Percentiles rank a stretch among this genome's conserved stretches.
Evolutionary conservation across 2,329 filamentous ascomycete genomes (phyloP).

Genomic region (Davidsoniella eucalypti): DNA sequence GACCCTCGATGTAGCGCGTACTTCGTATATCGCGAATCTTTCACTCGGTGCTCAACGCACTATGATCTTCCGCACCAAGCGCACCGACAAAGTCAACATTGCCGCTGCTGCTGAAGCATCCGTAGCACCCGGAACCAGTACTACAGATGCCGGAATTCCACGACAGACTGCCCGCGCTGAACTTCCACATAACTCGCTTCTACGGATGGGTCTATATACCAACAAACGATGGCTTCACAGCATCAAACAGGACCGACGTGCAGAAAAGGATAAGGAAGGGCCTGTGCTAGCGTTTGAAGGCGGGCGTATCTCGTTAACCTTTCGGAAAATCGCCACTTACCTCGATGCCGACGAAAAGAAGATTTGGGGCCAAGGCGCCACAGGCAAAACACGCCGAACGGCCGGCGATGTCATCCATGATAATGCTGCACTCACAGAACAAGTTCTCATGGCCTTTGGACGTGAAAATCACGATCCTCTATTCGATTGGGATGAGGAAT

Average conservation of each 20-base stretch:
- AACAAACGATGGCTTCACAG: constrained; percentile 82
- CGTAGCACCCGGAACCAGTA: constrained; percentile 21
- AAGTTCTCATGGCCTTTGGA: constrained; percentile 65
- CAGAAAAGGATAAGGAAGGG: constrained; percentile 44
- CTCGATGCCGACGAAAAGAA: constrained; percentile 42
- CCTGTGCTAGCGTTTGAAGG: constrained; percentile 58
- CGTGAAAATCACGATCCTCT: constrained; percentile 59
- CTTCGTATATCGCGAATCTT: constrained; percentile 77
- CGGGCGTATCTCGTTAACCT: constrained; percentile 79
- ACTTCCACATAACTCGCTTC: constrained; percentile 79
- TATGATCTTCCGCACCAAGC: constrained; percentile 80
- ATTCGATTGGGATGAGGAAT: constrained; percentile 60
- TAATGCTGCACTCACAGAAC: constrained; percentile 44
- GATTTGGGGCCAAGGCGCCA: constrained; percentile 90
- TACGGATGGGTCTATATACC: constrained; percentile 62
- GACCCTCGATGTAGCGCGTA: constrained; percentile 71
- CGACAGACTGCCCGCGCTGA: constrained; percentile 49
- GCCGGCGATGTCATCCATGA: constrained; percentile 55
- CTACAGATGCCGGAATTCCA: constrained; percentile 13
- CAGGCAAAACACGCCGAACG: constrained; percentile 41
- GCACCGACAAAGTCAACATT: constrained; percentile 24
- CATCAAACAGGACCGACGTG: constrained; percentile 77
- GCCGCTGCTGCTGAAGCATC: constrained; percentile 13
- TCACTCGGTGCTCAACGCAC: constrained; percentile 83
- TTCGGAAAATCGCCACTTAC: constrained; percentile 78